A percentile compares a stretch with the other conserved stretches of the same genome.
Evolutionary conservation across 2,329 filamentous ascomycete genomes (phyloP).

Genomic region (Cladobotryum protrusum): DNA sequence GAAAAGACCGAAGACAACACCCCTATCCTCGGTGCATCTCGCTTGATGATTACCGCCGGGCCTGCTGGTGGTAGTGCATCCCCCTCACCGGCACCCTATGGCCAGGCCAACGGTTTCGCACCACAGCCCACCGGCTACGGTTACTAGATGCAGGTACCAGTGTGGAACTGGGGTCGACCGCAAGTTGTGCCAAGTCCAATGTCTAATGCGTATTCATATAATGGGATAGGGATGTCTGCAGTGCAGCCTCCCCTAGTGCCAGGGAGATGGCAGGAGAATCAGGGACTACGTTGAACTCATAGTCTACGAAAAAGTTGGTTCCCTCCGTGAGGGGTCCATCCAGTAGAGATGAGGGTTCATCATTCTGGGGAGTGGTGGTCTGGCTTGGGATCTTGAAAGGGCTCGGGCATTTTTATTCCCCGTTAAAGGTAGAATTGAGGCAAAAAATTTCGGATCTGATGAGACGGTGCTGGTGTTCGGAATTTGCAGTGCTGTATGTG

Average conservation of each 20-base stretch:
- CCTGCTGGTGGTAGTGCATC: constrained; percentile 57
- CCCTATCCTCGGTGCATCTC: constrained; percentile 80
- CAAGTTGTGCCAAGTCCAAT: not conserved
- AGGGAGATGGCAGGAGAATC: not conserved
- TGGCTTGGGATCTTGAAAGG: constrained; percentile 3
- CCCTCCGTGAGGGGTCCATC: constrained; percentile 2
- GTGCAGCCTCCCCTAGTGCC: not conserved
- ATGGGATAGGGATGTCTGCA: constrained; percentile 1
- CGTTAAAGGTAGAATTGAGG: constrained; percentile 10
- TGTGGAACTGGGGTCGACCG: constrained; percentile 18
- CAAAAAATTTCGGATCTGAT: constrained; percentile 1
- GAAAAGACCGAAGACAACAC: constrained; percentile 90
- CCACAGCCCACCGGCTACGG: constrained; percentile 80
- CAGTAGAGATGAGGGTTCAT: constrained; percentile 10
- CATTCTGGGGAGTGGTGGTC: constrained; percentile 5
- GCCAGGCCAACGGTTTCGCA: constrained; percentile 80
- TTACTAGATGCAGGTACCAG: constrained; percentile 40
- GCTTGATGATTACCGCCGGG: constrained; percentile 94
- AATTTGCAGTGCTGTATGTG: constrained; percentile 1
- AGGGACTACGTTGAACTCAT: constrained; percentile 1
- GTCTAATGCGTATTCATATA: constrained; percentile 6
- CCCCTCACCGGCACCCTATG: constrained; percentile 53
- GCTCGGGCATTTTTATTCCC: constrained; percentile 3
- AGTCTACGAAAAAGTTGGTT: constrained; percentile 4
- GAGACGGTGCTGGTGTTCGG: constrained; percentile 7